These are phyloP conservation scores for Saraca asoca DNA, from an alignment of 331 rosid species.

Conservation along the genomic window DNA sequence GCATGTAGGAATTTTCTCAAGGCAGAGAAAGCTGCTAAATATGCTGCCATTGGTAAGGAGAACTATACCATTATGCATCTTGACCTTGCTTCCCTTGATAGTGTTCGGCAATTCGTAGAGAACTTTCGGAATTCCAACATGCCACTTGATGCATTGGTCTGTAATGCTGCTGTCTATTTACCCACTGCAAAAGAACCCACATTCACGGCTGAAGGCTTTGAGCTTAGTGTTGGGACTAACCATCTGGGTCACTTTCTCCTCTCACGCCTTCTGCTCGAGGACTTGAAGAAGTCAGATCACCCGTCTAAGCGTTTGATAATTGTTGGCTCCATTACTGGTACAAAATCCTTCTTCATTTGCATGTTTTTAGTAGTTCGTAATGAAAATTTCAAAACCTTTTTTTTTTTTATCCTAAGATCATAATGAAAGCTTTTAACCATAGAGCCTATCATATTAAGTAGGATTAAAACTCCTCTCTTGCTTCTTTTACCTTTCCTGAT, in stretches of 20 bases:
- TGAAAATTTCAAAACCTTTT: not conserved
- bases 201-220: slow-evolving; percentile 65
- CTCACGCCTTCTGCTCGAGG: slow-evolving; percentile 41
- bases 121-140: slow-evolving; percentile 48
- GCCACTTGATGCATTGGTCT: slow-evolving; percentile 59
- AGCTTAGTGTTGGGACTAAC: slow-evolving; percentile 65
- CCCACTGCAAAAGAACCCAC: slow-evolving; percentile 65
- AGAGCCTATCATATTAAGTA: not conserved
- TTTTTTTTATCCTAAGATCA: too few relatives aligned
- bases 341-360: slow-evolving; percentile 1
- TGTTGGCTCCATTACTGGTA: slow-evolving; percentile 69
- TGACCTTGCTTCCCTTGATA: slow-evolving; percentile 63
- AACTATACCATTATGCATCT: slow-evolving; percentile 57
- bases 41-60: slow-evolving; percentile 55
- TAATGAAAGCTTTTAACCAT: too few relatives aligned
- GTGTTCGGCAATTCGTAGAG: slow-evolving; percentile 60
- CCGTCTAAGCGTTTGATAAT: slow-evolving; percentile 59
- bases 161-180: slow-evolving; percentile 60
- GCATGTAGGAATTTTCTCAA: slow-evolving; percentile 56
- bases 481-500: not conserved
- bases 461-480: not conserved
- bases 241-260: slow-evolving; percentile 70
- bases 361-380: not conserved
- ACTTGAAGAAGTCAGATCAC: slow-evolving; percentile 57
- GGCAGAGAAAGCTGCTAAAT: slow-evolving; percentile 63